Evolutionary conservation across 768 basidiomycete species (phyloP).

Genomic region (Kwoniella newhampshirensis): DNA sequence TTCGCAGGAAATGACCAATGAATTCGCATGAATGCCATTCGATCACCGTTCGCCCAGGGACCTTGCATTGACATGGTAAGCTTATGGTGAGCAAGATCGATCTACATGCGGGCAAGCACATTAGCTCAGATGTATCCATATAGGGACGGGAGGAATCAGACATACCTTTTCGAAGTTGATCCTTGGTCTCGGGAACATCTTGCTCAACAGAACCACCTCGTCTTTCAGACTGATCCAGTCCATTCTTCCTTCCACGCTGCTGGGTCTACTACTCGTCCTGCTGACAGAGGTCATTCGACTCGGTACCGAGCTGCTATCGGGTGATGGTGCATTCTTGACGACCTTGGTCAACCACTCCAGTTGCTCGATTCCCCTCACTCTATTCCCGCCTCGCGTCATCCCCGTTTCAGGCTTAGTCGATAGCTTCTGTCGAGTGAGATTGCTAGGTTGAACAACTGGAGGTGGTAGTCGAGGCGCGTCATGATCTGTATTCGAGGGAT

Average conservation of each 20-base stretch:
- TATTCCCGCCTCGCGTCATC: constrained; percentile 50
- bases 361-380: constrained; percentile 47
- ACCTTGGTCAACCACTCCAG: constrained; percentile 49
- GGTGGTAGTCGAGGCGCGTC: constrained; percentile 20
- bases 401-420: constrained; percentile 31
- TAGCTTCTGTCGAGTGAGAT: constrained; percentile 35
- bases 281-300: constrained; percentile 41
- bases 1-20: constrained; percentile 83
- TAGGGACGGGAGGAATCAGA: too few species aligned
- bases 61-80: constrained; percentile 84
- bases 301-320: constrained; percentile 26
- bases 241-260: constrained; percentile 16
- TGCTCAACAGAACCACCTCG: constrained; percentile 36
- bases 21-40: constrained; percentile 75
- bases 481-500: constrained; percentile 13
- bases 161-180: constrained; percentile 76
- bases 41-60: constrained; percentile 84
- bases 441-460: constrained; percentile 40
- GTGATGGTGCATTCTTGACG: constrained; percentile 37
- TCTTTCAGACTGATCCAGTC: constrained; percentile 43
- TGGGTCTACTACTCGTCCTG: constrained; percentile 30
- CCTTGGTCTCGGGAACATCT: constrained; percentile 33
- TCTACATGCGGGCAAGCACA: constrained; percentile 36
- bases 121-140: background rate
- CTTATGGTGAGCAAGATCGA: constrained; percentile 60